phyloP scores from a whole-genome alignment of 345 rosid genomes.

The Cardiospermum halicacabum region DNA sequence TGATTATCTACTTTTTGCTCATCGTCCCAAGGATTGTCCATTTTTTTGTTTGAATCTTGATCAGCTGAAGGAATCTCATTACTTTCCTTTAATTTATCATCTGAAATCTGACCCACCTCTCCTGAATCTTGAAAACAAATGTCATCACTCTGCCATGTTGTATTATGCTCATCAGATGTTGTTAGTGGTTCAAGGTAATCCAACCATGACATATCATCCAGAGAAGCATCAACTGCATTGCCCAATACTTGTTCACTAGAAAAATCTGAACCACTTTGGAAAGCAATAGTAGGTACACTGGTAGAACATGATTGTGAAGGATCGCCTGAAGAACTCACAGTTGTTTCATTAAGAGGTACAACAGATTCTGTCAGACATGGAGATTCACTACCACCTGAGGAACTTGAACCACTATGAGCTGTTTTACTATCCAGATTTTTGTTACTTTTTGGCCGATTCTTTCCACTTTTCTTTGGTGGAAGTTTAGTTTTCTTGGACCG shows the following conservation, averaged over 20 bases:
- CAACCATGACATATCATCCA: constrained; percentile 38
- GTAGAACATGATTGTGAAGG: constrained; percentile 21
- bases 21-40: constrained; percentile 56
- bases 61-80: constrained; percentile 21
- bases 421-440: constrained; percentile 35
- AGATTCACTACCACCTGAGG: constrained; percentile 25
- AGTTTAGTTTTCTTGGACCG: constrained; percentile 67
- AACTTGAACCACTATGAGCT: constrained; percentile 25
- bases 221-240: constrained; percentile 21
- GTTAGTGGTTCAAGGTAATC: constrained; percentile 44
- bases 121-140: constrained; percentile 21
- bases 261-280: constrained; percentile 23
- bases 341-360: constrained; percentile 18
- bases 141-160: constrained; percentile 31
- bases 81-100: constrained; percentile 30
- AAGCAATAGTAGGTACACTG: constrained; percentile 19
- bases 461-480: constrained; percentile 57
- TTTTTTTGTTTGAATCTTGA: constrained; percentile 32
- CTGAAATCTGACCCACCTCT: constrained; percentile 15
- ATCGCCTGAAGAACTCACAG: constrained; percentile 22
- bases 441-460: constrained; percentile 38
- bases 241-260: constrained; percentile 32
- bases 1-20: constrained; percentile 47
- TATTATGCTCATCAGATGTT: constrained; percentile 32
- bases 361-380: constrained; percentile 16